Conservation (phyloP, 331 rosid genomes). For the Acacia concinna region DNA sequence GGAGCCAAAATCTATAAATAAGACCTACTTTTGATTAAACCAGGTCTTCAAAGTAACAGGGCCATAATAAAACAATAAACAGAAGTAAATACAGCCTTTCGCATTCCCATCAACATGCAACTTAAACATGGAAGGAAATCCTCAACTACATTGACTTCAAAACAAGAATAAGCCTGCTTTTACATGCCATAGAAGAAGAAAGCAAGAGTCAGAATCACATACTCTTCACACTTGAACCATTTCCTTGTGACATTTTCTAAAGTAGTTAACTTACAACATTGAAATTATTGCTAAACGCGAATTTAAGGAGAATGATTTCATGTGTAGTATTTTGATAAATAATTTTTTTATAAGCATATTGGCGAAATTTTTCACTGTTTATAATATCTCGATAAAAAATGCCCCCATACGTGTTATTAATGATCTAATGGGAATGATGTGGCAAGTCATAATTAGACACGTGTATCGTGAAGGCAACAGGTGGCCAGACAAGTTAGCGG, state of each 20-base stretch:
- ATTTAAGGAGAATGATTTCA: too few relatives aligned
- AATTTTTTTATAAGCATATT: too few relatives aligned
- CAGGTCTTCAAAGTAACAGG: background rate
- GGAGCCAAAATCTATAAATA: slow-evolving; percentile 4
- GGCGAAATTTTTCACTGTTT: too few relatives aligned
- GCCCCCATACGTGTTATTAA: too few relatives aligned
- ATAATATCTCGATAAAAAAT: too few relatives aligned
- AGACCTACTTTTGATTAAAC: background rate
- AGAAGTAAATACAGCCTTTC: background rate
- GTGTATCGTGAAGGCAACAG: too few relatives aligned
- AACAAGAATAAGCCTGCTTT: background rate
- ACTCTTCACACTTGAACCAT: background rate
- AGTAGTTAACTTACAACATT: slow-evolving; percentile 6
- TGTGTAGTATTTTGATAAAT: too few relatives aligned
- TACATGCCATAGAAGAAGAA: background rate
- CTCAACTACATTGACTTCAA: background rate
- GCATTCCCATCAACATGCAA: background rate
- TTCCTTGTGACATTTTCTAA: background rate
- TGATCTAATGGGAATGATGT: too few relatives aligned
- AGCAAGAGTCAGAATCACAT: background rate
- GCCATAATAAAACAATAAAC: background rate
- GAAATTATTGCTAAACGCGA: slow-evolving; percentile 6
- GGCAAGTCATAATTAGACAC: too few relatives aligned
- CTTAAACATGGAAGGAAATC: slow-evolving; percentile 18
- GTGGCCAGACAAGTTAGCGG: too few relatives aligned